Evolutionary conservation across 345 rosid species (phyloP).

Genomic region (Gossypium herbaceum): DNA sequence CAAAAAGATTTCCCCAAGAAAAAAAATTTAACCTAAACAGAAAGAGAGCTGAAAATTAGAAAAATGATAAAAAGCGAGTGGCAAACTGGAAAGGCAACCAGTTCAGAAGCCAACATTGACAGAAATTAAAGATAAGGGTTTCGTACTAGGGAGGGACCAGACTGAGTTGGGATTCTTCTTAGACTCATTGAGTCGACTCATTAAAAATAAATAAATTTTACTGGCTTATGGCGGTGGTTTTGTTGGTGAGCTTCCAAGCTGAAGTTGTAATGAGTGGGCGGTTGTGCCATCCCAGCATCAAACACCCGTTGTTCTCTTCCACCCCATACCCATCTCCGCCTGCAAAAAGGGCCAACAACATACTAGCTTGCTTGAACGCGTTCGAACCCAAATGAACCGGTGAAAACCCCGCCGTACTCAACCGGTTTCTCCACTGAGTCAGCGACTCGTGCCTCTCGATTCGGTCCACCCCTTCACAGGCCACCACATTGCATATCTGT

Average conservation of each 20-base stretch:
- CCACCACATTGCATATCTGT: slow-evolving; percentile 83
- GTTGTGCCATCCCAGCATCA: slow-evolving; percentile 88
- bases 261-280: slow-evolving; percentile 82
- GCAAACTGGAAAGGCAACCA: slow-evolving; percentile 26
- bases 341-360: slow-evolving; percentile 57
- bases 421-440: slow-evolving; percentile 57
- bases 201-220: background rate
- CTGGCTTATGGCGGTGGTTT: background rate
- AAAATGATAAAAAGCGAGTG: slow-evolving; percentile 1
- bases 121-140: slow-evolving; percentile 11
- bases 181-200: slow-evolving; percentile 29
- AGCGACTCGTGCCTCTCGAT: slow-evolving; percentile 77
- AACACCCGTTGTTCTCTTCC: slow-evolving; percentile 75
- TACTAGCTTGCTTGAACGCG: slow-evolving; percentile 85
- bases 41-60: slow-evolving; percentile 2
- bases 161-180: background rate
- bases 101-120: slow-evolving; percentile 28
- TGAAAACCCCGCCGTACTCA: slow-evolving; percentile 56
- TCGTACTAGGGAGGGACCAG: slow-evolving; percentile 2
- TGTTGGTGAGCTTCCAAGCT: slow-evolving; percentile 54
- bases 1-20: slow-evolving; percentile 17
- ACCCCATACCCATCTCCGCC: slow-evolving; percentile 86
- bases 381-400: slow-evolving; percentile 80
- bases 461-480: slow-evolving; percentile 72
- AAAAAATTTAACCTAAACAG: slow-evolving; percentile 6